Conservation (phyloP, 495 filamentous ascomycete genomes). For the Penicillium diatomitis region DNA sequence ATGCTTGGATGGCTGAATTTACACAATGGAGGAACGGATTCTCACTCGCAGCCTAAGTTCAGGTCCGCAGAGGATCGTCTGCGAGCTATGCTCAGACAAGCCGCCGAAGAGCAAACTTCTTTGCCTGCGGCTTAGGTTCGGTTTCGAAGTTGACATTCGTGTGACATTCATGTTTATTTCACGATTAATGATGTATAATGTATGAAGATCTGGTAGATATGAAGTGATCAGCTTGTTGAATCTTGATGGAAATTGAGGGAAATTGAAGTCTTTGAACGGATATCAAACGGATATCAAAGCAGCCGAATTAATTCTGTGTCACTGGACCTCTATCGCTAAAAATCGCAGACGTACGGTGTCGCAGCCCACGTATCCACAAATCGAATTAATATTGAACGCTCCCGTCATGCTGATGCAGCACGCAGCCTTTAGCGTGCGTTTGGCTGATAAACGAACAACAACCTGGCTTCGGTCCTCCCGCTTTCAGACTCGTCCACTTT, state of each 20-base stretch:
- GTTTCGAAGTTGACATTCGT: not conserved
- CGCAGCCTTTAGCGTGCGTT: too few species aligned
- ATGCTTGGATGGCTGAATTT: constrained; percentile 31
- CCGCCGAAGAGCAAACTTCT: not conserved
- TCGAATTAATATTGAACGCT: not conserved
- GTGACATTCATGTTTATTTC: not conserved
- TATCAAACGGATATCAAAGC: not conserved
- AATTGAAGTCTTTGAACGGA: too few species aligned
- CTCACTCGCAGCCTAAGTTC: constrained; percentile 9
- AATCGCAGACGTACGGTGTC: not conserved
- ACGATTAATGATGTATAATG: constrained; percentile 8
- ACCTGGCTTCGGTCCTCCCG: too few species aligned
- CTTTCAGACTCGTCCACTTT: too few species aligned
- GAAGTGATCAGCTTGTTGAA: too few species aligned
- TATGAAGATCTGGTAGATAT: too few species aligned
- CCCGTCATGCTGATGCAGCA: too few species aligned
- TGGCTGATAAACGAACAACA: too few species aligned
- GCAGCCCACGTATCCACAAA: not conserved
- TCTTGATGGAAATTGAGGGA: too few species aligned
- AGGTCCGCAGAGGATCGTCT: constrained; percentile 32
- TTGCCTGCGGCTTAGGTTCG: not conserved
- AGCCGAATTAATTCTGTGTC: constrained; percentile 1
- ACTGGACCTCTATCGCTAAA: not conserved
- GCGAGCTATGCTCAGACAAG: constrained; percentile 29
- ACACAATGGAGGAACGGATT: constrained; percentile 12